Percentiles rank a stretch among this genome's conserved stretches.
These are phyloP conservation scores for Epichloe aotearoae DNA, from an alignment of 2,329 filamentous ascomycete genomes.

Conservation along the genomic window DNA sequence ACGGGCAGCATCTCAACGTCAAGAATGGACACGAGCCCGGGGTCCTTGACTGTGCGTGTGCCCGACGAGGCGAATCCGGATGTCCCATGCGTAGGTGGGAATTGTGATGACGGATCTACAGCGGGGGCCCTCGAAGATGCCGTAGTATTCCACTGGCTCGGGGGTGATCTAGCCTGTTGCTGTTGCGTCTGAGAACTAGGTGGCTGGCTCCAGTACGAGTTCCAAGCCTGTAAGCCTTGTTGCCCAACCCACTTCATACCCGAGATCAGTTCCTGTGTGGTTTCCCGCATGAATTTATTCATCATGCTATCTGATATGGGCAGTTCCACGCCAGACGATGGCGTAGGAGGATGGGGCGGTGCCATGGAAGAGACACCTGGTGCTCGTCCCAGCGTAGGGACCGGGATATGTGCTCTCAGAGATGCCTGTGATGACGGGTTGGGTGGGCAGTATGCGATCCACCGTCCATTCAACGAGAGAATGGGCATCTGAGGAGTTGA, in stretches of 20 bases:
- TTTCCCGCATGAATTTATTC: constrained; percentile 66
- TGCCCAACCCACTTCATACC: constrained; percentile 65
- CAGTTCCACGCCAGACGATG: constrained; percentile 58
- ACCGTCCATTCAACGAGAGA: constrained; percentile 55
- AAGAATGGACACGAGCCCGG: constrained; percentile 61
- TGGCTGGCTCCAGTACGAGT: constrained; percentile 62
- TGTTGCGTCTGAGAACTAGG: constrained; percentile 26
- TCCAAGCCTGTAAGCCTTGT: constrained; percentile 64
- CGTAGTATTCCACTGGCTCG: constrained; percentile 31
- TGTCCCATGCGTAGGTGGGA: constrained; percentile 56
- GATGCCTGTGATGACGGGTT: constrained; percentile 57
- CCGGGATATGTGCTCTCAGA: constrained; percentile 50
- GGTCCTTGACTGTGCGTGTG: constrained; percentile 42
- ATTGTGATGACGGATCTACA: constrained; percentile 36
- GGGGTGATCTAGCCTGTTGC: constrained; percentile 30
- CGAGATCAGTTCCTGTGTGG: constrained; percentile 65
- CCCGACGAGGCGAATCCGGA: constrained; percentile 41
- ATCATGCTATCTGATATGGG: constrained; percentile 58
- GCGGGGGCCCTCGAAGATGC: constrained; percentile 27
- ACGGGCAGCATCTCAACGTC: constrained; percentile 49
- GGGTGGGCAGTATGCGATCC: constrained; percentile 66
- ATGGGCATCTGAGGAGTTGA: constrained; percentile 46
- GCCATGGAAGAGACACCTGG: constrained; percentile 46
- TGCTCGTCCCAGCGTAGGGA: constrained; percentile 40
- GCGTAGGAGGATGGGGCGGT: constrained; percentile 54